Conservation (phyloP, 2,329 filamentous ascomycete genomes). For the Cladosporium sp. region DNA sequence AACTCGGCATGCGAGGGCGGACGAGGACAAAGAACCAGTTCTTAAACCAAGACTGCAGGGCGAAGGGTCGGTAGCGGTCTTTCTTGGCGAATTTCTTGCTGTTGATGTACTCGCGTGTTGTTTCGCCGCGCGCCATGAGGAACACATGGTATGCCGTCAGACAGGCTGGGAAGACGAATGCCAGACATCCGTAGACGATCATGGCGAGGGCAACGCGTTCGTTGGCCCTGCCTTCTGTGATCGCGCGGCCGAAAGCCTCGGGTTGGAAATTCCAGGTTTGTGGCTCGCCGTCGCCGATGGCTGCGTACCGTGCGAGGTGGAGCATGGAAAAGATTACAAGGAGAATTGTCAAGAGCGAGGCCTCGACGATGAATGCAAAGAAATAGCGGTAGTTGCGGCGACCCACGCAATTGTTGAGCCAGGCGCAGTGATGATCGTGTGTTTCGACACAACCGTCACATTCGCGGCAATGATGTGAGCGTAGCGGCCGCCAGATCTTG, state of each 20-base stretch:
- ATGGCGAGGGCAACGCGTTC: slow-evolving; percentile 62
- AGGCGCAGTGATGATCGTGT: slow-evolving; percentile 96
- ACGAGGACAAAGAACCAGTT: slow-evolving; percentile 55
- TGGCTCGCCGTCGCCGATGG: slow-evolving; percentile 50
- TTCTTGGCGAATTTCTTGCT: slow-evolving; percentile 91
- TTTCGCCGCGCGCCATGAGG: slow-evolving; percentile 85
- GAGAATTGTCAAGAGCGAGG: slow-evolving; percentile 71
- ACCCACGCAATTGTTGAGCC: slow-evolving; percentile 97
- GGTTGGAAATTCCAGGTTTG: slow-evolving; percentile 20
- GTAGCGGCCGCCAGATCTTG: slow-evolving; percentile 93
- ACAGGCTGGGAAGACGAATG: slow-evolving; percentile 73
- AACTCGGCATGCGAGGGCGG: slow-evolving; percentile 7
- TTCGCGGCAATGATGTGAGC: slow-evolving; percentile 90
- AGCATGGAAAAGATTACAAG: slow-evolving; percentile 73
- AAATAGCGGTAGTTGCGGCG: slow-evolving; percentile 98
- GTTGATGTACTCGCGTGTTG: slow-evolving; percentile 92
- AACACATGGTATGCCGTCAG: slow-evolving; percentile 87
- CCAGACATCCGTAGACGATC: slow-evolving; percentile 74
- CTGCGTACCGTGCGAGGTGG: slow-evolving; percentile 71
- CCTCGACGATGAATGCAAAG: slow-evolving; percentile 79
- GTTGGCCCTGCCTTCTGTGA: slow-evolving; percentile 18
- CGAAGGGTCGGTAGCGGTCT: slow-evolving; percentile 87
- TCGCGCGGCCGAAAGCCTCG: slow-evolving; percentile 65
- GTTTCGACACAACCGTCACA: slow-evolving; percentile 98
- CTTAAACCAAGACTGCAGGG: slow-evolving; percentile 62